phyloP scores from a whole-genome alignment of 2,329 filamentous ascomycete genomes.

The Fonsecaea monophora region DNA sequence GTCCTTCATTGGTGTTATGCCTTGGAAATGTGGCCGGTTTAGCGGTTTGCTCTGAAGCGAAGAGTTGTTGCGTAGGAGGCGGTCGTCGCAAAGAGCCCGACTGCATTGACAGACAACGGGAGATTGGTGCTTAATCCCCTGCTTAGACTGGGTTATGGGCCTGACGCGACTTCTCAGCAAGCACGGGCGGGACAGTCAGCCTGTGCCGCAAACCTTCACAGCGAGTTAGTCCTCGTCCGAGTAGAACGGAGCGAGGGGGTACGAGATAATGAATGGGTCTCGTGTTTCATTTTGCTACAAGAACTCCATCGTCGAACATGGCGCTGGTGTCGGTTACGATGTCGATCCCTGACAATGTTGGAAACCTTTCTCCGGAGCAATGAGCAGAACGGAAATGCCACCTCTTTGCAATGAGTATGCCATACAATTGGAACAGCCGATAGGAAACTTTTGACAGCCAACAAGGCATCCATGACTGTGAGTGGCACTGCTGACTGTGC shows the following conservation, averaged over 20 bases:
- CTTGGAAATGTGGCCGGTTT: not conserved
- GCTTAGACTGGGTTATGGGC: not conserved
- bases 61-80: not conserved
- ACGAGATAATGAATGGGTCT: not conserved
- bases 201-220: not conserved
- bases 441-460: not conserved
- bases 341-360: not conserved
- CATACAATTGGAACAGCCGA: not conserved
- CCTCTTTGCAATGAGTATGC: not conserved
- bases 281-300: slow-evolving; percentile 5
- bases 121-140: not conserved
- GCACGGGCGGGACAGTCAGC: not conserved
- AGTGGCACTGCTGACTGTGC: not conserved
- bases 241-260: not conserved
- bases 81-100: not conserved
- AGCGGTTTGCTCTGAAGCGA: not conserved
- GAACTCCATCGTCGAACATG: not conserved
- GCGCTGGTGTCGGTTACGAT: not conserved
- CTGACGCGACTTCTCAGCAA: not conserved
- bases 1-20: not conserved
- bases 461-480: not conserved
- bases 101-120: not conserved
- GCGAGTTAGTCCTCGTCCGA: not conserved
- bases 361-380: not conserved
- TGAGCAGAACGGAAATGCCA: not conserved